These are phyloP conservation scores for Stevia rebaudiana DNA, from an alignment of 140 eudicot species.

Conservation along the genomic window DNA sequence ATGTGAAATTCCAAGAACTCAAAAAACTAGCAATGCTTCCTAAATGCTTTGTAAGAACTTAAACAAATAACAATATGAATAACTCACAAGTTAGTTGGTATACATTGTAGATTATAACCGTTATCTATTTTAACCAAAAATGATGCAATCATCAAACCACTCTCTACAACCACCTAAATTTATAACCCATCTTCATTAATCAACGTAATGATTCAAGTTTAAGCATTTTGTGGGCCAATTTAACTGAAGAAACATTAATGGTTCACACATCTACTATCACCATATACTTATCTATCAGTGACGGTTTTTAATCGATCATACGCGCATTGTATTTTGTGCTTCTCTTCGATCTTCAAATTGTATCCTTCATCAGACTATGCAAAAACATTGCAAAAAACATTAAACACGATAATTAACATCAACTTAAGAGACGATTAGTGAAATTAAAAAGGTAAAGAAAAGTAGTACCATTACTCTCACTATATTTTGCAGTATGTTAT, in stretches of 20 bases:
- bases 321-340: conserved; percentile 46
- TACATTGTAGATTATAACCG: neutral
- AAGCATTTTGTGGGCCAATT: neutral
- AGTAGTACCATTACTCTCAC: conserved; percentile 40
- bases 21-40: neutral
- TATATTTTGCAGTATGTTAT: conserved; percentile 38
- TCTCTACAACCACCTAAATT: neutral
- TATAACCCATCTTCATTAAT: conserved; percentile 1
- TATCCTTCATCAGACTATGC: conserved; percentile 42
- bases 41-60: neutral
- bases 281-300: conserved; percentile 16
- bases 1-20: no score
- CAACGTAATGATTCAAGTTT: neutral
- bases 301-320: conserved; percentile 35
- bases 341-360: conserved; percentile 48
- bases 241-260: neutral
- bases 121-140: neutral
- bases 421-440: neutral
- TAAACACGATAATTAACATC: neutral
- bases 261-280: conserved; percentile 7
- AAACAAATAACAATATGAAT: neutral
- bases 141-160: neutral
- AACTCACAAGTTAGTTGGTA: neutral
- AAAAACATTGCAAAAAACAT: neutral
- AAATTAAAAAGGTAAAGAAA: neutral